Percentiles rank a stretch among this genome's conserved stretches.
Conservation (phyloP, 352 stramenopile genomes). For the Globisporangium acanthophoron region DNA sequence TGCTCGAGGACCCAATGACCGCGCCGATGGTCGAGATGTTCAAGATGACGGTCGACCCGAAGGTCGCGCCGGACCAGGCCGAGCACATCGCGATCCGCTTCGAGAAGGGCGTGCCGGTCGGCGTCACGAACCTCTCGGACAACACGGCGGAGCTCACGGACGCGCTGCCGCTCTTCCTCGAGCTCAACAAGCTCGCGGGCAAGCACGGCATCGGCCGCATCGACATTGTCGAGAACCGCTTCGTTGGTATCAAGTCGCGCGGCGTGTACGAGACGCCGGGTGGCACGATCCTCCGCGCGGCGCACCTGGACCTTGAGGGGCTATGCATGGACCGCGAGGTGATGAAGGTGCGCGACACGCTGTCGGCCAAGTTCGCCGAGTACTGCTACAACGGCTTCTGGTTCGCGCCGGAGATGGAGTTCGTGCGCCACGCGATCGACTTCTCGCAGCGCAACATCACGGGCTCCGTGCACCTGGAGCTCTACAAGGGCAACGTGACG, state of each 20-base stretch:
- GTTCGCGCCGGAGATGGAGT: conserved; percentile 99
- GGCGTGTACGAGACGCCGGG: conserved; percentile 98
- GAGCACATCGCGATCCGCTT: conserved; percentile 95
- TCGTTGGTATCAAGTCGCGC: conserved; percentile 99
- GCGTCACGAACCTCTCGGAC: conserved; percentile 87
- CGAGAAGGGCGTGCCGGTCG: conserved; percentile 92
- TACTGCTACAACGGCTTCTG: conserved; percentile 99
- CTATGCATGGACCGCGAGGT: conserved; percentile 97
- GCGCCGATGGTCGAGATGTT: conserved; percentile 94
- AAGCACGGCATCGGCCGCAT: conserved; percentile 97
- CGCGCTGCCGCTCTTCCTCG: conserved; percentile 94
- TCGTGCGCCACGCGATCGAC: conserved; percentile 94
- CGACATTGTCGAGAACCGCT: conserved; percentile 99
- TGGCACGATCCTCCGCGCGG: conserved; percentile 88
- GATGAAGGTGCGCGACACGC: conserved; percentile 90
- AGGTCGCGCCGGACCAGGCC: conserved; percentile 89
- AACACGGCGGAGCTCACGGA: conserved; percentile 87
- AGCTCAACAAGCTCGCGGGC: conserved; percentile 96
- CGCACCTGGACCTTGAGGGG: conserved; percentile 92
- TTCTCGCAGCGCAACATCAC: conserved; percentile 94
- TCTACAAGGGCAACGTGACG: conserved; percentile 98
- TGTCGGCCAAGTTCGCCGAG: conserved; percentile 95
- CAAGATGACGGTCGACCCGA: conserved; percentile 97
- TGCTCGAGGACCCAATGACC: conserved; percentile 94
- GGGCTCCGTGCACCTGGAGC: conserved; percentile 91